Percentiles rank a stretch among this genome's conserved stretches.
Conservation (phyloP, 768 basidiomycete genomes). For the Rhizopogon rudus region DNA sequence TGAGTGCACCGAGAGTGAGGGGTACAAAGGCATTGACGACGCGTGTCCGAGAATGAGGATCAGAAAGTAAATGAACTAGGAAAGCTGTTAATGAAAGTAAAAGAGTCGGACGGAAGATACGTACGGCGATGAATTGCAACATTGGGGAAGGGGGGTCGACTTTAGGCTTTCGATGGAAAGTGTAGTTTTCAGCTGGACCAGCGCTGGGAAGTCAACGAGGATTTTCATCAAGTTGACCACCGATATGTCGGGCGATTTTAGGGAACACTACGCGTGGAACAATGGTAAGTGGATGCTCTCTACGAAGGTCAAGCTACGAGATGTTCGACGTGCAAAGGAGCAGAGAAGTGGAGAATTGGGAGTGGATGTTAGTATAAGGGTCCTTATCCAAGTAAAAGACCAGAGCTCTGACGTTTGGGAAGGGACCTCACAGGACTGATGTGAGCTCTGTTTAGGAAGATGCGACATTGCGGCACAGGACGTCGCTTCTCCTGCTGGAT, state of each 20-base stretch:
- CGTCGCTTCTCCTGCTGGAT: constrained; percentile 16
- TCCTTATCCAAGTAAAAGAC: neutral
- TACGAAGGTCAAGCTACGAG: no score
- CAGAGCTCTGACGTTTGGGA: constrained; percentile 8
- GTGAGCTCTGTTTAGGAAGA: constrained; percentile 19
- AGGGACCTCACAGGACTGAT: constrained; percentile 24
- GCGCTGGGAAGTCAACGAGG: no score
- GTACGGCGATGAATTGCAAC: constrained; percentile 60
- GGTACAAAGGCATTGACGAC: constrained; percentile 74
- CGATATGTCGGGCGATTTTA: no score
- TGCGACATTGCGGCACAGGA: constrained; percentile 8
- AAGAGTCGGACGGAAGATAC: constrained; percentile 29
- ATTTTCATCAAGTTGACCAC: no score
- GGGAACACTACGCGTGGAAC: no score
- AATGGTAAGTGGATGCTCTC: no score
- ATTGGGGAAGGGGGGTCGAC: constrained; percentile 16
- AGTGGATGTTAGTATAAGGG: constrained; percentile 6
- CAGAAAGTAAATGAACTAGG: constrained; percentile 59
- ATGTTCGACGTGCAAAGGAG: no score
- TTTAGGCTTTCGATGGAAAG: no score
- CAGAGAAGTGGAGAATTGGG: neutral
- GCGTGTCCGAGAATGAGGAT: constrained; percentile 71
- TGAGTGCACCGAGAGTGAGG: constrained; percentile 51
- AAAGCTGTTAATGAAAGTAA: neutral
- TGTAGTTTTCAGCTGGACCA: no score